phyloP scores from a whole-genome alignment of 805 yeast genomes.

The Saccharomycopsis guyanensis region DNA sequence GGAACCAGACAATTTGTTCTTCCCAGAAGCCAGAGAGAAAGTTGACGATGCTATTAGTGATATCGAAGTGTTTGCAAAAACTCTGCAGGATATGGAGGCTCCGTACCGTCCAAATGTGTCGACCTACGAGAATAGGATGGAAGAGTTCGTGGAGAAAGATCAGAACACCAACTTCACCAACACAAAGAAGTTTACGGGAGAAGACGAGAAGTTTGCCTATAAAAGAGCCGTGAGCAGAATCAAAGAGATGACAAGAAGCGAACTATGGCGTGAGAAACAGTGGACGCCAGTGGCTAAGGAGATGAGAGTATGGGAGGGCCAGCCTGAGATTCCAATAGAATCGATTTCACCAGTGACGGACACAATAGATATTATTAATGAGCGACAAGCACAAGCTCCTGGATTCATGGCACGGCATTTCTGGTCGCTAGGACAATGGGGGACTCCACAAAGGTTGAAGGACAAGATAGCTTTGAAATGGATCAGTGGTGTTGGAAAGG shows the following conservation, averaged over 20 bases:
- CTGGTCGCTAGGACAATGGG: slow-evolving; percentile 67
- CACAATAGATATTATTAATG: neutral
- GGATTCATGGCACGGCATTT: slow-evolving; percentile 41
- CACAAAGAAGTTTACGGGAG: slow-evolving; percentile 58
- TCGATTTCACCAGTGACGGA: neutral
- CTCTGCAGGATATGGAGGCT: slow-evolving; percentile 47
- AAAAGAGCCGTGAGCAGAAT: slow-evolving; percentile 63
- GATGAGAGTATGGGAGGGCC: slow-evolving; percentile 53
- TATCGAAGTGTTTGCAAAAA: slow-evolving; percentile 63
- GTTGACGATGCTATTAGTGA: slow-evolving; percentile 15
- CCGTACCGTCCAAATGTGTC: slow-evolving; percentile 68
- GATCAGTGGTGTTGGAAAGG: slow-evolving; percentile 35
- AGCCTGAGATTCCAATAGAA: neutral
- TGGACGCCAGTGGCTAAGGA: slow-evolving; percentile 50
- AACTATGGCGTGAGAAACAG: slow-evolving; percentile 37
- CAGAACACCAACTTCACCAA: slow-evolving; percentile 36
- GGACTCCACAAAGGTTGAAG: slow-evolving; percentile 39
- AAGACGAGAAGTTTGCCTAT: slow-evolving; percentile 69
- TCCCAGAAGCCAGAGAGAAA: slow-evolving; percentile 40
- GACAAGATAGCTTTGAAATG: slow-evolving; percentile 51
- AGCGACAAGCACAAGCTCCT: slow-evolving; percentile 29
- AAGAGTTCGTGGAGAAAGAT: slow-evolving; percentile 26
- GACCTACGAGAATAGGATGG: slow-evolving; percentile 46
- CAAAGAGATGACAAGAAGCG: slow-evolving; percentile 48
- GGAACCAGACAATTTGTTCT: slow-evolving; percentile 47